Percentiles rank a stretch among this genome's conserved stretches.
Evolutionary conservation across 2,329 filamentous ascomycete species (phyloP).

Genomic region (Graphilbum ipis-grandicollis): DNA sequence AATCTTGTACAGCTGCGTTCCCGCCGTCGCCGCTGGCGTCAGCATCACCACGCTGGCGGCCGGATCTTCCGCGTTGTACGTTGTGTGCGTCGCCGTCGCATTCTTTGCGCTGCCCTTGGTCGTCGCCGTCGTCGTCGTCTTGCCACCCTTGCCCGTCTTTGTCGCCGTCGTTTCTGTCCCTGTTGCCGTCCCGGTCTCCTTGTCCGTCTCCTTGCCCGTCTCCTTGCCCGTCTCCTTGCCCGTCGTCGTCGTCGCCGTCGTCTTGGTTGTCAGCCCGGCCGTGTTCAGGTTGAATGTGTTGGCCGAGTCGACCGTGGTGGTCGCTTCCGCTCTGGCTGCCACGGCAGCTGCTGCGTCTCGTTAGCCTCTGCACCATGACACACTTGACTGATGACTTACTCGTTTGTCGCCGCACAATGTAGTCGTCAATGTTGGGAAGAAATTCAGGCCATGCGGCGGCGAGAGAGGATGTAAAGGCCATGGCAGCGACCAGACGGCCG

Average conservation of each 20-base stretch:
- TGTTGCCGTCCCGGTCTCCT: conserved; percentile 12
- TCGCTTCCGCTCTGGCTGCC: neutral
- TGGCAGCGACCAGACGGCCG: conserved; percentile 28
- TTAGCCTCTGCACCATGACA: neutral
- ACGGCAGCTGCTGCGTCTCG: conserved; percentile 4
- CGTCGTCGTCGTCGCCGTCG: conserved; percentile 8
- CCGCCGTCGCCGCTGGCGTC: conserved; percentile 27
- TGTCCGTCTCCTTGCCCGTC: neutral
- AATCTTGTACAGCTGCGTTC: conserved; percentile 39
- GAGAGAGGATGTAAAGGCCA: conserved; percentile 33
- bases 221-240: conserved; percentile 8
- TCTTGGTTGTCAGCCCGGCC: conserved; percentile 11
- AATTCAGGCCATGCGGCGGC: conserved; percentile 32
- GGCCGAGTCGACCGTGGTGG: conserved; percentile 9
- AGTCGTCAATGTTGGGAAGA: conserved; percentile 32
- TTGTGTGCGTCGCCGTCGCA: conserved; percentile 16
- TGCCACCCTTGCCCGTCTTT: conserved; percentile 12
- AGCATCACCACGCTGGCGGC: conserved; percentile 35
- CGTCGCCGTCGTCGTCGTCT: conserved; percentile 9
- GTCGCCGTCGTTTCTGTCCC: conserved; percentile 11
- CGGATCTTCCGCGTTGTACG: conserved; percentile 26
- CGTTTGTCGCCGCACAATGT: conserved; percentile 26
- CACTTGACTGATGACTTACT: neutral
- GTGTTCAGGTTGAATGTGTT: conserved; percentile 25
- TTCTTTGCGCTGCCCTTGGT: conserved; percentile 8